Conservation (phyloP, 129 eudicot genomes). For the Ambrosia trifida region DNA sequence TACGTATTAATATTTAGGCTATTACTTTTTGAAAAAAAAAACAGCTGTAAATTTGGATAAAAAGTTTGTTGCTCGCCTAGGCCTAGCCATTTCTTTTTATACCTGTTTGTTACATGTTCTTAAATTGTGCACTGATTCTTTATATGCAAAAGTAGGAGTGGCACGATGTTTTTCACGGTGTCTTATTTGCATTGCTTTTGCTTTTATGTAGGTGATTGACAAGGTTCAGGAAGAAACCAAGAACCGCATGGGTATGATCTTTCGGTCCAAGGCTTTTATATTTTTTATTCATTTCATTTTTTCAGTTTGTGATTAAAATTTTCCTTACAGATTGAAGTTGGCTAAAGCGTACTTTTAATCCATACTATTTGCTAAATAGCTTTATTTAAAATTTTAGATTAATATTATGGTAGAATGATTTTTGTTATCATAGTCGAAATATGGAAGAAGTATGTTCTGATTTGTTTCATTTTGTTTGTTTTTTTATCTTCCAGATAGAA, state of each 20-base stretch:
- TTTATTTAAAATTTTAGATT: background rate
- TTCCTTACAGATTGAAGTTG: background rate
- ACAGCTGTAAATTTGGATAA: too few relatives aligned
- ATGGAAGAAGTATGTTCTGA: background rate
- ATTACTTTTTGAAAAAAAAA: too few relatives aligned
- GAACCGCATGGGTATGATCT: conserved; percentile 52
- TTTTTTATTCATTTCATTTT: background rate
- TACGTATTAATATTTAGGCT: background rate
- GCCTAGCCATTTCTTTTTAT: too few relatives aligned
- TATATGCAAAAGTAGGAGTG: background rate
- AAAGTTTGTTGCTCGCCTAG: too few relatives aligned
- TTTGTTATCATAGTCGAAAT: background rate
- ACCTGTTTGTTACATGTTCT: background rate
- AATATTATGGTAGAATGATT: background rate
- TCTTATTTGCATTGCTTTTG: background rate
- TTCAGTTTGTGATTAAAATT: too few relatives aligned
- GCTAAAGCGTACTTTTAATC: background rate
- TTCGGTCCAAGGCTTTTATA: background rate
- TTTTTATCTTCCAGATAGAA: conserved; percentile 45
- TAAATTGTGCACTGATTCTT: background rate
- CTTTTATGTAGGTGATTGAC: conserved; percentile 54
- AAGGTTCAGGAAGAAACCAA: conserved; percentile 69
- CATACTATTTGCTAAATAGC: background rate
- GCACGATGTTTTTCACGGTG: background rate
- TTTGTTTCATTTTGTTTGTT: background rate